Evolutionary conservation across 2,329 filamentous ascomycete species (phyloP).

Genomic region (Sodiomyces alkalinus): DNA sequence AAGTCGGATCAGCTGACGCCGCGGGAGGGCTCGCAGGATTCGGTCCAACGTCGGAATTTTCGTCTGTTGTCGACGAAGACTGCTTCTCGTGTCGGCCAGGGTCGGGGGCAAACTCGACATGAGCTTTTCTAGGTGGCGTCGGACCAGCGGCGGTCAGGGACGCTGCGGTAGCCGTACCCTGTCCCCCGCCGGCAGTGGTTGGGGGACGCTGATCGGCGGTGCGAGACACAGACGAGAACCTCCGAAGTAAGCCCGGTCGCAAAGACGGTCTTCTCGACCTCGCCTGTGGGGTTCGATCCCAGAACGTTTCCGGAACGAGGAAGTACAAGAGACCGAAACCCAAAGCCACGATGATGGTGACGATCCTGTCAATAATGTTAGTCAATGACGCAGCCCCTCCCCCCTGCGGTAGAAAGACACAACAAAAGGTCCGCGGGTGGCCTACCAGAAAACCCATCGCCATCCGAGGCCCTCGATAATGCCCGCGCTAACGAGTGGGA

Average conservation of each 20-base stretch:
- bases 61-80: background rate
- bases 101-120: slow-evolving; percentile 17
- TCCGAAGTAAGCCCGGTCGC: slow-evolving; percentile 29
- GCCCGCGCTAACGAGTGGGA: slow-evolving; percentile 73
- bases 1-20: no score
- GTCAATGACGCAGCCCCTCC: background rate
- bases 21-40: no score
- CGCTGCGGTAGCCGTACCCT: background rate
- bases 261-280: slow-evolving; percentile 20
- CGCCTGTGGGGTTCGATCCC: slow-evolving; percentile 62
- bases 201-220: slow-evolving; percentile 5
- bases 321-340: slow-evolving; percentile 63
- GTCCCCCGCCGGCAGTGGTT: background rate
- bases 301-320: slow-evolving; percentile 91
- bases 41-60: no score
- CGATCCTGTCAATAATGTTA: slow-evolving; percentile 40
- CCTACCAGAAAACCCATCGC: slow-evolving; percentile 82
- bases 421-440: slow-evolving; percentile 3
- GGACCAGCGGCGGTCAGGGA: background rate
- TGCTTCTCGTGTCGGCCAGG: slow-evolving; percentile 4
- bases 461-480: slow-evolving; percentile 67
- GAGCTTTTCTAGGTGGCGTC: slow-evolving; percentile 13
- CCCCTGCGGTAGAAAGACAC: background rate
- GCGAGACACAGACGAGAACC: slow-evolving; percentile 27
- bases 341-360: slow-evolving; percentile 64